These are phyloP conservation scores for Lepidium aucheri DNA, from an alignment of 345 rosid genomes.

Conservation along the genomic window DNA sequence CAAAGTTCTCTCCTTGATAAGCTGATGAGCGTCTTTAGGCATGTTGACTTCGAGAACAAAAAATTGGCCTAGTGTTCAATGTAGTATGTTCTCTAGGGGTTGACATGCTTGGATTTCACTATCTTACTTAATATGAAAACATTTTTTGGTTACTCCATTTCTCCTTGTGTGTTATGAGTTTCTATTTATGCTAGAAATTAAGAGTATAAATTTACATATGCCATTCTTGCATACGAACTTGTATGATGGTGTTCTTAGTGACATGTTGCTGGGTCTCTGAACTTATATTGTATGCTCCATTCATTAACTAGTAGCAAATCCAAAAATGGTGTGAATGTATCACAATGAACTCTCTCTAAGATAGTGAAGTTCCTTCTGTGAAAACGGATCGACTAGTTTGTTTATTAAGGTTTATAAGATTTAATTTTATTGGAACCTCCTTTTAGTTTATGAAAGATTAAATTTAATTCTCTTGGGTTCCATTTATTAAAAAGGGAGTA, in stretches of 20 bases:
- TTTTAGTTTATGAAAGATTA: no score
- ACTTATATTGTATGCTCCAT: neutral
- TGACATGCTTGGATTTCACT: neutral
- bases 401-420: no score
- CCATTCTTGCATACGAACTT: neutral
- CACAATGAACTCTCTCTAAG: neutral
- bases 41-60: neutral
- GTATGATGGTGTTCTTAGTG: neutral
- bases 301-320: constrained; percentile 63
- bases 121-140: neutral
- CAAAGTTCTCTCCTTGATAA: neutral
- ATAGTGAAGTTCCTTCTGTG: no score
- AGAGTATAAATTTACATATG: neutral
- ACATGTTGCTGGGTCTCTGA: neutral
- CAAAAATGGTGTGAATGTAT: constrained; percentile 63
- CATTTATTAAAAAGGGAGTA: no score
- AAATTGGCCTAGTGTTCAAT: no score
- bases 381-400: no score
- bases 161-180: neutral
- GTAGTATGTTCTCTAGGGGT: neutral
- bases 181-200: neutral
- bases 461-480: no score
- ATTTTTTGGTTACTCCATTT: neutral
- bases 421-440: no score
- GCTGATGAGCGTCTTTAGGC: neutral